phyloP scores from a whole-genome alignment of 148 eudicot species.

The Rhododendron molle region DNA sequence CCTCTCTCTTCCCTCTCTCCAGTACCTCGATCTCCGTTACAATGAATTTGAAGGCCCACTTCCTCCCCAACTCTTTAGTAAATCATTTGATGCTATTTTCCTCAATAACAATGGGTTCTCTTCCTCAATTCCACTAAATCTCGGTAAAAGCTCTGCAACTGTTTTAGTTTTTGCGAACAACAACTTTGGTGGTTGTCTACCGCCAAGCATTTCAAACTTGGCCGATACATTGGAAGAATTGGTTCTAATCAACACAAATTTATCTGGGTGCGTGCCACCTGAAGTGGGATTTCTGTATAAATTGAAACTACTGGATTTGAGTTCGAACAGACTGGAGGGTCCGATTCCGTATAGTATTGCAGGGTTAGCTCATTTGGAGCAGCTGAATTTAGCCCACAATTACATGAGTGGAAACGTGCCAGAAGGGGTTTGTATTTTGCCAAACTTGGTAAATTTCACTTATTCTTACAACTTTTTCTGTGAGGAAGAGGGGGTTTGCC shows the following conservation, averaged over 20 bases:
- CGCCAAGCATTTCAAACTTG: conserved; percentile 56
- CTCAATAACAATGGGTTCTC: conserved; percentile 54
- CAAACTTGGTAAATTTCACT: conserved; percentile 50
- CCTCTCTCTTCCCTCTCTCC: conserved; percentile 46
- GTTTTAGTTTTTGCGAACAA: conserved; percentile 67
- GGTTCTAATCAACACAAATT: conserved; percentile 44
- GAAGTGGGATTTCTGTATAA: conserved; percentile 61
- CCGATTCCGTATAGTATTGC: conserved; percentile 55
- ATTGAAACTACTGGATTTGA: conserved; percentile 51
- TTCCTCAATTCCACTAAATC: conserved; percentile 40
- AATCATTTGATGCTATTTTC: conserved; percentile 52
- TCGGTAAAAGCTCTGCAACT: conserved; percentile 42
- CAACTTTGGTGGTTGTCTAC: conserved; percentile 49
- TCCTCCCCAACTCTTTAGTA: conserved; percentile 45
- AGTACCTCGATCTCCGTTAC: conserved; percentile 57
- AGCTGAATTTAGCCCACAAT: conserved; percentile 56
- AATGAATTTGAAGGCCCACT: conserved; percentile 70
- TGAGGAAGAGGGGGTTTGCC: conserved; percentile 56
- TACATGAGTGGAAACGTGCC: conserved; percentile 54
- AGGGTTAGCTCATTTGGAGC: conserved; percentile 54
- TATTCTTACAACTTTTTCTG: conserved; percentile 61
- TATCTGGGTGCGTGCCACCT: conserved; percentile 56
- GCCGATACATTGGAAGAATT: conserved; percentile 57
- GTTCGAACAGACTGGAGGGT: conserved; percentile 50
- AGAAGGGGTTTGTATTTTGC: conserved; percentile 51